Evolutionary conservation across 345 rosid genomes (phyloP).

Genomic region (Cardamine chenopodiifolia): DNA sequence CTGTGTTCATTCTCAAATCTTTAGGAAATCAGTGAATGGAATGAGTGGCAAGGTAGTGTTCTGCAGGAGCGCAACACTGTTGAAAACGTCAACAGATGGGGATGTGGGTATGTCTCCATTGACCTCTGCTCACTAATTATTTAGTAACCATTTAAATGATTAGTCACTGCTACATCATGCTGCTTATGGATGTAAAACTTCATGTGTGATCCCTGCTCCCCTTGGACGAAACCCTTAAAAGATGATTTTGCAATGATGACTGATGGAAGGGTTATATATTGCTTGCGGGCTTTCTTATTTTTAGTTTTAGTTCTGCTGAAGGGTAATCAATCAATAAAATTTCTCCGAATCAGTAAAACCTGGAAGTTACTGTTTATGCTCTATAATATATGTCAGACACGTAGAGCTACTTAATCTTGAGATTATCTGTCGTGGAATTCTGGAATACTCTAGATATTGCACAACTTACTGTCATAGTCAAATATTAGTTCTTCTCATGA

Average conservation of each 20-base stretch:
- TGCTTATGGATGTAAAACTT: constrained; percentile 5
- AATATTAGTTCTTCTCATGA: constrained; percentile 10
- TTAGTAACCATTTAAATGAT: constrained; percentile 15
- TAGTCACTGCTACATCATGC: constrained; percentile 2
- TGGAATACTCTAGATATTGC: neutral
- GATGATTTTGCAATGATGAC: constrained; percentile 6
- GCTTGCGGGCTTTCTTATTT: neutral
- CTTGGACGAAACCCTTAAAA: neutral
- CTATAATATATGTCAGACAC: neutral
- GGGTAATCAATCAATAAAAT: neutral
- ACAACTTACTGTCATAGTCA: neutral
- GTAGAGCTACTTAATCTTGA: neutral
- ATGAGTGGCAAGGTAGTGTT: constrained; percentile 77
- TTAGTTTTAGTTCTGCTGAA: neutral
- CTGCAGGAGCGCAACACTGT: constrained; percentile 85
- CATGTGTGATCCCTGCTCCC: constrained; percentile 19
- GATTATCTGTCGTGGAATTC: neutral
- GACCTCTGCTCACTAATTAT: constrained; percentile 13
- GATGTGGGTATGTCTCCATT: constrained; percentile 73
- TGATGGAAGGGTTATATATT: neutral
- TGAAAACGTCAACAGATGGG: constrained; percentile 96
- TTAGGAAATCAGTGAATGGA: constrained; percentile 91
- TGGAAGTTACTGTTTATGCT: neutral
- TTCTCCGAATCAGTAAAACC: neutral
- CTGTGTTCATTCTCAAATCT: constrained; percentile 28